Base-by-base conservation (phyloP, 495 filamentous ascomycete genomes). In the Alectoria sarmentosa region DNA sequence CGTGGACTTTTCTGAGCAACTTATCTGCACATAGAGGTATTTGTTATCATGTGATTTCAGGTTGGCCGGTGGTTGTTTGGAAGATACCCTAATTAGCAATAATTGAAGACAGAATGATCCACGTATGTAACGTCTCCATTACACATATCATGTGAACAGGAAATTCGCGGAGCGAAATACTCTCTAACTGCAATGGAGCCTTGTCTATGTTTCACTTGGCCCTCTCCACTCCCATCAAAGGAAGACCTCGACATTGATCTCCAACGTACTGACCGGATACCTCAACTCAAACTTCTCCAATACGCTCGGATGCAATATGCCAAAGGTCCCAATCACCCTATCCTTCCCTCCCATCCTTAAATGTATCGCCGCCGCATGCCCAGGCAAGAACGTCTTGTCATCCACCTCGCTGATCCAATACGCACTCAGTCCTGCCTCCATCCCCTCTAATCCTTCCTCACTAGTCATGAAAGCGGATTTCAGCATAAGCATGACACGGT, bases 321-420 rank as follows among this genome's bases (percentile, higher is more conserved):
- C 94, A 73, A 99, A 93, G 69, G 86, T 82, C 67, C 94, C 94
- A 73, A 99, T 88, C 21, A 84, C 78, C 55, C 79, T 77, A 55
- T 86, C 81, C 78, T 88, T 87, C 39, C 87, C 90, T 48, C 76
- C 83, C 19, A 94, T 76, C 38, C 88, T 81, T 52, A 93, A 71
- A 71, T 88, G 87, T 58, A 98, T 85, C 44, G 87, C 85, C 15
- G 95, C 94, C 8, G 91, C 88, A 75, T 95, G 90, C 49, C 94
- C 94, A 36, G 82, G 78, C 78, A 98, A 93, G 81, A 94, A 98
- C 1, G 64, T 75, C 81, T 67, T 77, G 87, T 87, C 90, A 71
- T 96, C 84, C 61, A 93, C 82, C 76, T 91, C 90, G 76, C 95
- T 85, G 72, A 98, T 95, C 88, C 90, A 98, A 76, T 98, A 98